Conservation (phyloP, 1,284 basidiomycete species). For the Erythrobasidium hasegawianum region DNA sequence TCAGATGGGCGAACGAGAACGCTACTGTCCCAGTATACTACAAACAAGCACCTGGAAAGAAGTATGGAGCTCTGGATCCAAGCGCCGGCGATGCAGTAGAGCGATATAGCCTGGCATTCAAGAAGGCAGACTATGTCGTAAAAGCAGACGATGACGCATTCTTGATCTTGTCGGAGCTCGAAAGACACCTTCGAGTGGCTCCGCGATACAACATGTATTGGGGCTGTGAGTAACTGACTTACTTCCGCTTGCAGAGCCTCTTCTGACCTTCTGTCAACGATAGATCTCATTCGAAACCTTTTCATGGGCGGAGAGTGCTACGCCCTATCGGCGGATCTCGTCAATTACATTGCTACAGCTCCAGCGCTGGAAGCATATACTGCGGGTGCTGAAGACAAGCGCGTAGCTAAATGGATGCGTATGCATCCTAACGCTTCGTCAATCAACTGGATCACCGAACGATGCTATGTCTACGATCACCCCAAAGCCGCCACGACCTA, state of each 20-base stretch:
- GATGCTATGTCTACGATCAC: slow-evolving; percentile 98
- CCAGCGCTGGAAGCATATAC: slow-evolving; percentile 63
- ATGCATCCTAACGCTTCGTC: slow-evolving; percentile 73
- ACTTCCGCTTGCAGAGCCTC: neutral
- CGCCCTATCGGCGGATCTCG: slow-evolving; percentile 81
- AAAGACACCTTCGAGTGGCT: slow-evolving; percentile 73
- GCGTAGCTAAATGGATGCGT: slow-evolving; percentile 86
- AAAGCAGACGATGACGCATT: slow-evolving; percentile 95
- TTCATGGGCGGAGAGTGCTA: slow-evolving; percentile 98
- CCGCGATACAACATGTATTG: slow-evolving; percentile 75
- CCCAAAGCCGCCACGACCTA: slow-evolving; percentile 85
- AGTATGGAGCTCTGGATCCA: slow-evolving; percentile 34
- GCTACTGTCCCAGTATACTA: slow-evolving; percentile 74
- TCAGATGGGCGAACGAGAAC: slow-evolving; percentile 82
- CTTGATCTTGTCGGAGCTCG: slow-evolving; percentile 86
- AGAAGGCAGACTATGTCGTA: slow-evolving; percentile 73
- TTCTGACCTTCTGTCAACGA: neutral
- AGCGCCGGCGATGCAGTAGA: slow-evolving; percentile 9
- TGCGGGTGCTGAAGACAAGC: slow-evolving; percentile 89
- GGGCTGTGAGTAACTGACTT: slow-evolving; percentile 61
- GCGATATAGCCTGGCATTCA: slow-evolving; percentile 50
- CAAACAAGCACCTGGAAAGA: slow-evolving; percentile 37
- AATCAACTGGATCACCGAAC: slow-evolving; percentile 84
- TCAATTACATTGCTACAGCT: slow-evolving; percentile 79
- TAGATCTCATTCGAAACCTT: slow-evolving; percentile 78